Conservation (phyloP, 305 asterid genomes). For the Solanum hybrid region DNA sequence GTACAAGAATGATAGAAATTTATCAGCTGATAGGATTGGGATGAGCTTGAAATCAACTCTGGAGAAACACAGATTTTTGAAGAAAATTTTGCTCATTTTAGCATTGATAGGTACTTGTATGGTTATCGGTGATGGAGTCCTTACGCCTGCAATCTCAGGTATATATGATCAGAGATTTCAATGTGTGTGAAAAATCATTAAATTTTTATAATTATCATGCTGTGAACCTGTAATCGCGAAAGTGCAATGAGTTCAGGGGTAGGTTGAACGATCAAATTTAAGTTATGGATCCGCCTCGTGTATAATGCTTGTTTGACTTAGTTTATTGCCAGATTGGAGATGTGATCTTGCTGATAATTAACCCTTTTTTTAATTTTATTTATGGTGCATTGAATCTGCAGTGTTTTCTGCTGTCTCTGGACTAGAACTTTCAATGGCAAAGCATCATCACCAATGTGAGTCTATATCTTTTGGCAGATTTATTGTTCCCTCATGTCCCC, state of each 20-base stretch:
- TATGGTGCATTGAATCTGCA: slow-evolving; percentile 24
- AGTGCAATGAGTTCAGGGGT: neutral
- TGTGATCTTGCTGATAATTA: neutral
- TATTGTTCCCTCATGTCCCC: neutral
- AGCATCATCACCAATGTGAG: slow-evolving; percentile 82
- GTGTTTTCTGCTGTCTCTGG: slow-evolving; percentile 93
- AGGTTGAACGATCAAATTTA: neutral
- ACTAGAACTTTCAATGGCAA: slow-evolving; percentile 71
- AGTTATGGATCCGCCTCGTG: neutral
- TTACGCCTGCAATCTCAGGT: slow-evolving; percentile 91
- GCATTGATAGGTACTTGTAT: slow-evolving; percentile 82
- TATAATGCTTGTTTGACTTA: neutral
- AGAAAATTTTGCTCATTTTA: slow-evolving; percentile 51
- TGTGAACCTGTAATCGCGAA: neutral
- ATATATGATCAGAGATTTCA: neutral
- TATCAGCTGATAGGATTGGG: slow-evolving; percentile 36
- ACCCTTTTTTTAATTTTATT: neutral
- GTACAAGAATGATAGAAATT: slow-evolving; percentile 51
- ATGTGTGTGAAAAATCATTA: neutral
- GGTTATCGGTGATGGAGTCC: slow-evolving; percentile 94
- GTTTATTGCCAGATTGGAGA: slow-evolving; percentile 4
- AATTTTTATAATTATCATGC: neutral
- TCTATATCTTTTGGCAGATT: slow-evolving; percentile 8
- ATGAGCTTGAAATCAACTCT: slow-evolving; percentile 50
- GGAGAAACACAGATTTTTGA: slow-evolving; percentile 50